These are phyloP conservation scores for Cutaneotrichosporon mucoides DNA, from an alignment of 1,284 basidiomycete genomes.

Conservation along the genomic window DNA sequence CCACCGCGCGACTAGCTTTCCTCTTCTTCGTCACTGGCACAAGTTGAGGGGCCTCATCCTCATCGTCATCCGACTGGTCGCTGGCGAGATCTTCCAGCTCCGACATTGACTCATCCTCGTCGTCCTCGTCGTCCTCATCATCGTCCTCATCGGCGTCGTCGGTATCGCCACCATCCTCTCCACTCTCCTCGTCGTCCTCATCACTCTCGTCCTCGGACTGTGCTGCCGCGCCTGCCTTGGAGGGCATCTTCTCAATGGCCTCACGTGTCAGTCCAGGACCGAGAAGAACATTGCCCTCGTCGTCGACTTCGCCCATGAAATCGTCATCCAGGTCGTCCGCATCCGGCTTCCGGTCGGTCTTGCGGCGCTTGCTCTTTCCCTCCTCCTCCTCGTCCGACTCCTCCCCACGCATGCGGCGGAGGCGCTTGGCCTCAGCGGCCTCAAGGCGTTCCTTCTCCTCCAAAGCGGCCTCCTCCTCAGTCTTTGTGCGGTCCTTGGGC, in stretches of 20 bases:
- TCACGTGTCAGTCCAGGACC: slow-evolving; percentile 55
- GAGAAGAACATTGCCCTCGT: slow-evolving; percentile 53
- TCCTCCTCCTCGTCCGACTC: slow-evolving; percentile 63
- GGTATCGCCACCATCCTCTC: slow-evolving; percentile 31
- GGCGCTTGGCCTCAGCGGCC: slow-evolving; percentile 73
- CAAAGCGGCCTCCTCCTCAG: slow-evolving; percentile 85
- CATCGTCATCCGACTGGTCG: slow-evolving; percentile 33
- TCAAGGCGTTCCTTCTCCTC: slow-evolving; percentile 85
- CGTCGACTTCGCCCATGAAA: slow-evolving; percentile 55
- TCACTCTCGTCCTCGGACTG: slow-evolving; percentile 40
- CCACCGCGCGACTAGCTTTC: slow-evolving; percentile 53
- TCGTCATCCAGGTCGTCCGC: slow-evolving; percentile 92
- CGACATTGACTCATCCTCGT: slow-evolving; percentile 30
- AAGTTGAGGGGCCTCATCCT: slow-evolving; percentile 39
- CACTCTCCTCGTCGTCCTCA: slow-evolving; percentile 23
- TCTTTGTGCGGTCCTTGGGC: slow-evolving; percentile 93
- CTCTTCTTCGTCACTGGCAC: slow-evolving; percentile 23
- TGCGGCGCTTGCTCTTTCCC: slow-evolving; percentile 42
- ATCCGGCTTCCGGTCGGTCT: slow-evolving; percentile 29
- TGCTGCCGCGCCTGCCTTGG: slow-evolving; percentile 22
- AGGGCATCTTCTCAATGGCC: slow-evolving; percentile 35
- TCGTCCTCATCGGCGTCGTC: slow-evolving; percentile 38
- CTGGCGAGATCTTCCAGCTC: slow-evolving; percentile 29
- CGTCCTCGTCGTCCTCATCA: slow-evolving; percentile 37
- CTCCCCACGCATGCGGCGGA: slow-evolving; percentile 82